Evolutionary conservation across 2,329 filamentous ascomycete genomes (phyloP), one percentile per base, ranked within the genome.

Genomic region (Onygenales sp.): DNA sequence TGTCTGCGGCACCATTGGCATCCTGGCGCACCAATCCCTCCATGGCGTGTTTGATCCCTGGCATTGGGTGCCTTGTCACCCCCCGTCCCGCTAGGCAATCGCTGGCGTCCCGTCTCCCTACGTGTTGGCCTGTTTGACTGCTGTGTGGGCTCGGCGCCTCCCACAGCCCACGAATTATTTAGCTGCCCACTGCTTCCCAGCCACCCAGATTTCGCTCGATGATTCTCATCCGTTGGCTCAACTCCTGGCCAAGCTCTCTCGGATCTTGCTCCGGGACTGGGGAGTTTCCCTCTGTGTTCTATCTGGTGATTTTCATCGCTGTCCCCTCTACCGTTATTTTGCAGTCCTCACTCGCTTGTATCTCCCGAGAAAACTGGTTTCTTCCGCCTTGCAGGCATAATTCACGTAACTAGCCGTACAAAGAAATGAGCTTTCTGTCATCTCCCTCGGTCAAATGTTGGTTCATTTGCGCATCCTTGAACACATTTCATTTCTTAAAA

Each of bases 11-110:
- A 5, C 47, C 31, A 5, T 48, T 32, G 45, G 14, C 45, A 39
- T 36, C 14, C 32, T 48, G 33, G 44, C 4, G 31, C 14, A n/a
- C 44, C 44, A 34, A 32, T 27, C 34, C 34, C 21, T 31, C 48
- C 48, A 4, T 42, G 31, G 21, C 36, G 17, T 36, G 36, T 42
- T 33, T 42, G 27, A 42, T 42, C 37, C 48, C 13, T 33, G 36
- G 31, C 21, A 42, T 50, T 50, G 48, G 48, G 39, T 32, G 48
- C 48, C 48, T 42, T n/a, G 48, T 21, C 36, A 48, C 27, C 14
- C n/a, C n/a, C 6, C 34, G 32, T 32, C 44, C 27, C 34, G 44
- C 32, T 33, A 39, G 6, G 36, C 36, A 9, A 17, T 17, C 17
- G 17, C 17, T 17, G 17, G 17, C 17, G 17, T 17, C 17, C 17